Evolutionary conservation across 768 basidiomycete genomes (phyloP).

Genomic region (Russula sp.): DNA sequence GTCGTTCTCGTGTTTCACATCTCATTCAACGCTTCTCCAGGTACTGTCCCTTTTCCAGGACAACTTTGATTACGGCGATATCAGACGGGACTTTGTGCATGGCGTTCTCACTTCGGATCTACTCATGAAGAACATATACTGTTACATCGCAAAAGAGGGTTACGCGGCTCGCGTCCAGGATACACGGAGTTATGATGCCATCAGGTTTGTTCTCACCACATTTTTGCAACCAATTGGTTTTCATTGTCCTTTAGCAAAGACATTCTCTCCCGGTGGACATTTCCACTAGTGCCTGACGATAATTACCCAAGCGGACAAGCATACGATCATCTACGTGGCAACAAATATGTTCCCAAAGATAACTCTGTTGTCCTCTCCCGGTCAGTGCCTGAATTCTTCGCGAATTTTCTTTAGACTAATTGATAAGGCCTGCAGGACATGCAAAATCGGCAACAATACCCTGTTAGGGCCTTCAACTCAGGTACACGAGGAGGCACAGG

Average conservation of each 20-base stretch:
- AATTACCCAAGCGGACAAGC: slow-evolving; percentile 78
- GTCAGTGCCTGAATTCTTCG: slow-evolving; percentile 42
- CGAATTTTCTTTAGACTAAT: slow-evolving; percentile 5
- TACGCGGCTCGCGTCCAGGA: slow-evolving; percentile 94
- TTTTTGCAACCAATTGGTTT: background rate
- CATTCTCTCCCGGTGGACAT: slow-evolving; percentile 89
- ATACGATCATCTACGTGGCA: slow-evolving; percentile 86
- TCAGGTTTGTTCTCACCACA: slow-evolving; percentile 54
- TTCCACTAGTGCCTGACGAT: slow-evolving; percentile 93
- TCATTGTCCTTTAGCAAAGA: slow-evolving; percentile 62
- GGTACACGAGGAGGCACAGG: slow-evolving; percentile 61
- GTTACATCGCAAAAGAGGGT: slow-evolving; percentile 81
- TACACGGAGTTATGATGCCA: slow-evolving; percentile 84
- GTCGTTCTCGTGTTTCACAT: background rate
- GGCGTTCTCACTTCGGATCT: slow-evolving; percentile 93
- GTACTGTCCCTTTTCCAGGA: slow-evolving; percentile 96
- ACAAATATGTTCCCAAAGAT: slow-evolving; percentile 83
- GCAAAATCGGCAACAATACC: slow-evolving; percentile 74
- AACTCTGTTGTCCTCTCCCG: slow-evolving; percentile 78
- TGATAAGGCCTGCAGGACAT: slow-evolving; percentile 54
- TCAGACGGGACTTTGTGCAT: slow-evolving; percentile 90
- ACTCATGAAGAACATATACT: slow-evolving; percentile 91
- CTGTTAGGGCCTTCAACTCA: slow-evolving; percentile 80
- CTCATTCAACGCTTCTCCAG: slow-evolving; percentile 41
- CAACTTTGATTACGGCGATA: slow-evolving; percentile 95